A percentile compares a stretch with the other conserved stretches of the same genome.
Conservation (phyloP, 164 flowering plant genomes). For the Macadamia integrifolia region DNA sequence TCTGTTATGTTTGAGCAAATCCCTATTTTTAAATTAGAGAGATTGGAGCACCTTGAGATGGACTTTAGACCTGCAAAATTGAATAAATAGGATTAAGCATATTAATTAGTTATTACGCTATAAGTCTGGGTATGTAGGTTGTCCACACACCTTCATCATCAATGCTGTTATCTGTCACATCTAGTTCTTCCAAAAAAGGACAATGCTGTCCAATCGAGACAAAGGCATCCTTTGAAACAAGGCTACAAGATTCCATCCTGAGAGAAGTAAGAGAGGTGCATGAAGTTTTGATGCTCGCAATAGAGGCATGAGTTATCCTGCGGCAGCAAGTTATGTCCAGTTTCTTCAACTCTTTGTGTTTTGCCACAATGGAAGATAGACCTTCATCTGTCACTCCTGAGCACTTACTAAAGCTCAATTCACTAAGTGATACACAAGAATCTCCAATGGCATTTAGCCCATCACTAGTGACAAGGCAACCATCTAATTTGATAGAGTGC, state of each 20-base stretch:
- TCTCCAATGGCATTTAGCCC: conserved; percentile 68
- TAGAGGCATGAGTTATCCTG: conserved; percentile 58
- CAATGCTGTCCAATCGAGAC: conserved; percentile 64
- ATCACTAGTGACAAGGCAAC: conserved; percentile 57
- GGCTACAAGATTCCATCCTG: conserved; percentile 80
- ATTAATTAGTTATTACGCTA: background rate
- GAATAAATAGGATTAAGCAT: background rate
- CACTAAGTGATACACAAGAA: conserved; percentile 47
- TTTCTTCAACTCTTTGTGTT: conserved; percentile 54
- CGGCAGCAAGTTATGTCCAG: conserved; percentile 91
- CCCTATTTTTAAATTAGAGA: conserved; percentile 66
- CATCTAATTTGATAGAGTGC: conserved; percentile 71
- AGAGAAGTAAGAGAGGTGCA: conserved; percentile 64
- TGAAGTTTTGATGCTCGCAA: conserved; percentile 55
- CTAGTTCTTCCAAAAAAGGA: conserved; percentile 67
- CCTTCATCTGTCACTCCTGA: conserved; percentile 80
- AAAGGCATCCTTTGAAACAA: conserved; percentile 66
- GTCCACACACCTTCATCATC: conserved; percentile 65
- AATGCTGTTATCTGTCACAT: conserved; percentile 74
- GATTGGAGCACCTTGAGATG: conserved; percentile 56
- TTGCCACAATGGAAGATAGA: conserved; percentile 54
- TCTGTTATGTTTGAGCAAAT: conserved; percentile 76
- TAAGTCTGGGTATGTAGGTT: background rate
- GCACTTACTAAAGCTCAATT: conserved; percentile 87
- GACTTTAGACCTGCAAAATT: conserved; percentile 59